These are phyloP conservation scores for Trifolium fragiferum DNA, from an alignment of 306 rosid genomes.

Conservation along the genomic window DNA sequence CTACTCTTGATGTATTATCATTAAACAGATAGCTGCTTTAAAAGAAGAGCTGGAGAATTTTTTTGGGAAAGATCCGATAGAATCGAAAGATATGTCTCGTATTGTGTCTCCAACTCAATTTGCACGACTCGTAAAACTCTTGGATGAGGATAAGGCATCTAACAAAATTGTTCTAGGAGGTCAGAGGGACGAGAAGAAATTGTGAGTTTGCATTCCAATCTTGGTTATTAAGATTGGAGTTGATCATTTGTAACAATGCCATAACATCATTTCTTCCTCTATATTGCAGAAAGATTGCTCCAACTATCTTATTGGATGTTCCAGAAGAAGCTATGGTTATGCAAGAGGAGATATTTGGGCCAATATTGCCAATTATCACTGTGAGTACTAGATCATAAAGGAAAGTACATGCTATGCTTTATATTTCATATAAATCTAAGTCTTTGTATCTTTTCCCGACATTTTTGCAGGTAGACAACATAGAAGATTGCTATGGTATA, in stretches of 20 bases:
- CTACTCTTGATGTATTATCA: slow-evolving; percentile 29
- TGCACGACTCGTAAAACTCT: slow-evolving; percentile 60
- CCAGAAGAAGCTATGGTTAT: slow-evolving; percentile 68
- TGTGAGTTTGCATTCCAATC: slow-evolving; percentile 55
- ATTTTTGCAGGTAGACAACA: slow-evolving; percentile 63
- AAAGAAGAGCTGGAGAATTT: slow-evolving; percentile 55
- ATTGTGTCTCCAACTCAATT: slow-evolving; percentile 70
- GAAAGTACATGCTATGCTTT: slow-evolving; percentile 12
- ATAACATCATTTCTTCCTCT: slow-evolving; percentile 30
- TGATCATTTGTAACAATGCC: not conserved
- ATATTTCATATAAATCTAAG: not conserved
- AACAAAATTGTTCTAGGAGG: slow-evolving; percentile 80
- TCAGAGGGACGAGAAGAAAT: slow-evolving; percentile 63
- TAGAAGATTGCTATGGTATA: slow-evolving; percentile 63
- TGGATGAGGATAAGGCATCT: slow-evolving; percentile 69
- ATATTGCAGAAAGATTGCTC: slow-evolving; percentile 72
- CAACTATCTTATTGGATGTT: slow-evolving; percentile 72
- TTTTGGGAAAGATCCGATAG: slow-evolving; percentile 65
- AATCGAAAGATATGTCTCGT: slow-evolving; percentile 70
- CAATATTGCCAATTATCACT: slow-evolving; percentile 73
- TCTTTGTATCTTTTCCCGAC: not conserved
- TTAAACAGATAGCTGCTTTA: slow-evolving; percentile 61
- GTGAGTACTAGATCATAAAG: slow-evolving; percentile 48
- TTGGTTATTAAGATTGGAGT: slow-evolving; percentile 31
- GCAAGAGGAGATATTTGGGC: slow-evolving; percentile 92